Percentiles rank a stretch among this genome's conserved stretches.
phyloP scores from a whole-genome alignment of 2,329 filamentous ascomycete genomes.

The Neoarthrinium moseri region DNA sequence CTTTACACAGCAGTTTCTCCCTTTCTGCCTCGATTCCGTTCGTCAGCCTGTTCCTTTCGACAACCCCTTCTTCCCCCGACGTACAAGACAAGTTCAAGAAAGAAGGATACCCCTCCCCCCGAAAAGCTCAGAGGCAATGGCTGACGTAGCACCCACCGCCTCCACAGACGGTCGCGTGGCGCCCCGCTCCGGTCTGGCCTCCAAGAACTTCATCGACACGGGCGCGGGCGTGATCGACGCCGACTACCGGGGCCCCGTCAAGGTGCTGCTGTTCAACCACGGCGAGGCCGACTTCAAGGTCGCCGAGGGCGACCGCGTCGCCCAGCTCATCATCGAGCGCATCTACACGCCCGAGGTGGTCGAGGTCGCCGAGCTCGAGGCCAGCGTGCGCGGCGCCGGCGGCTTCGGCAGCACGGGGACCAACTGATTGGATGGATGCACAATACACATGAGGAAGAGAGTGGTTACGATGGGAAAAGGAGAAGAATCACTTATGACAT shows the following conservation, averaged over 20 bases:
- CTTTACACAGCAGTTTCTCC: not conserved
- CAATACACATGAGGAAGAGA: too few species aligned
- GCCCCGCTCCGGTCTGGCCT: constrained; percentile 84
- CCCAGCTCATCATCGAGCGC: constrained; percentile 90
- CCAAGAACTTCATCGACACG: constrained; percentile 94
- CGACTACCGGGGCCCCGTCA: constrained; percentile 92
- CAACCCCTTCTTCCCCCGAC: constrained; percentile 3
- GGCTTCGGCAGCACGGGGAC: constrained; percentile 86
- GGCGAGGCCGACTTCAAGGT: constrained; percentile 77
- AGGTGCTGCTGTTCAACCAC: constrained; percentile 94
- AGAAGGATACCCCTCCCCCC: not conserved
- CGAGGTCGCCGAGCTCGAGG: constrained; percentile 85
- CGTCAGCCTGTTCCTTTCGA: too few species aligned
- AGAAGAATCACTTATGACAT: too few species aligned
- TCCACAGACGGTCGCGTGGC: constrained; percentile 79
- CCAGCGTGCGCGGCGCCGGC: constrained; percentile 85
- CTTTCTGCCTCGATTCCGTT: constrained; percentile 10
- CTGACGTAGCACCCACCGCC: too few species aligned
- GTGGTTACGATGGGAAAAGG: not conserved
- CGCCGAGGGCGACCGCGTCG: constrained; percentile 84
- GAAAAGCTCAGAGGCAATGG: not conserved
- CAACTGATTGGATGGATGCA: constrained; percentile 20
- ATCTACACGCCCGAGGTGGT: constrained; percentile 90
- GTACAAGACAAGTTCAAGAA: not conserved
- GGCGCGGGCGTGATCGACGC: constrained; percentile 97